A percentile compares a stretch with the other conserved stretches of the same genome.
These are phyloP conservation scores for Auriscalpium orientale DNA, from an alignment of 768 basidiomycete species.

Conservation along the genomic window DNA sequence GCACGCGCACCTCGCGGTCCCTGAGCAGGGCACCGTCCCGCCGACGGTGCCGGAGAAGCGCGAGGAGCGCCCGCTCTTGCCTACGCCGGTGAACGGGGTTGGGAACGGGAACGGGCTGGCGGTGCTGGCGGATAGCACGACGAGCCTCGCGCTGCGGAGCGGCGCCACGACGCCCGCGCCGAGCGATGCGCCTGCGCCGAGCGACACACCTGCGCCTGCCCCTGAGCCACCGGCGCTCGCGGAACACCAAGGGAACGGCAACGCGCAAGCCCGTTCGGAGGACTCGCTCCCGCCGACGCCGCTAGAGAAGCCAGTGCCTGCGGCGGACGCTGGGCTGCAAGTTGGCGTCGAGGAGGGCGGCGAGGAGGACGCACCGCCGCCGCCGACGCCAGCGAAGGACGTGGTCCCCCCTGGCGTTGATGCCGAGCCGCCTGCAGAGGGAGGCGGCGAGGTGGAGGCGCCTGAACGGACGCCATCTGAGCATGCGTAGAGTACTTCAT, in stretches of 20 bases:
- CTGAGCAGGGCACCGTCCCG: neutral
- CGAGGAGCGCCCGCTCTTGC: neutral
- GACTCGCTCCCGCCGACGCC: neutral
- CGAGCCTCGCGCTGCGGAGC: neutral
- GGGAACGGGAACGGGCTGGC: neutral
- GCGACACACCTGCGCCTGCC: neutral
- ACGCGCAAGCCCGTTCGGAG: neutral
- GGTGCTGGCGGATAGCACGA: neutral
- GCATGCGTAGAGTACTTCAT: too few species aligned
- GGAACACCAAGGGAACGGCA: neutral
- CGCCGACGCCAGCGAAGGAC: slow-evolving; percentile 4
- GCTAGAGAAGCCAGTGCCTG: neutral
- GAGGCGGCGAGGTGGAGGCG: too few species aligned
- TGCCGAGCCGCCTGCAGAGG: too few species aligned
- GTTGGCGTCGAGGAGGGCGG: neutral
- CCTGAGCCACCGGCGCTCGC: too few species aligned
- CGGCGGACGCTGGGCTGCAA: neutral
- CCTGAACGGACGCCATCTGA: too few species aligned
- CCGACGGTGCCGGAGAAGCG: neutral
- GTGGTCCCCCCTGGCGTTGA: neutral
- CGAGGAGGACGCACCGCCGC: neutral
- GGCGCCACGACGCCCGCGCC: neutral
- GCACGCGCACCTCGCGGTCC: neutral
- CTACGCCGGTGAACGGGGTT: neutral
- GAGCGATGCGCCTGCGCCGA: neutral